Percentiles rank a stretch among this genome's conserved stretches.
Evolutionary conservation across 306 rosid genomes (phyloP).

Genomic region (Astragalus glycyphyllos): DNA sequence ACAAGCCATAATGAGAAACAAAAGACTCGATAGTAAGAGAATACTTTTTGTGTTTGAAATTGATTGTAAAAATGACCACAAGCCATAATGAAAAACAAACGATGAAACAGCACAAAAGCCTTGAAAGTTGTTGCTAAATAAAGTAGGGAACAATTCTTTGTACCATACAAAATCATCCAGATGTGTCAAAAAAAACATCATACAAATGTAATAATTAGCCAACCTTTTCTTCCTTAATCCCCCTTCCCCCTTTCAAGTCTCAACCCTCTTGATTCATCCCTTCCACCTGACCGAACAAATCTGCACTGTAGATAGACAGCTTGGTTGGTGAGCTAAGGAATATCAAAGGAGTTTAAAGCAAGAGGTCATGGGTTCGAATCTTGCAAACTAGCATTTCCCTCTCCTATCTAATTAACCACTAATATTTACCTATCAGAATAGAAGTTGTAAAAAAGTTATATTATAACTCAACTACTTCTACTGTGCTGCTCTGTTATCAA

Average conservation of each 20-base stretch:
- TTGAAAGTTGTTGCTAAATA: not conserved
- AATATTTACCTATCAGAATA: too few relatives aligned
- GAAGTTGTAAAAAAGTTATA: not conserved
- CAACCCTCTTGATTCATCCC: not conserved
- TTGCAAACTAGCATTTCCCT: too few relatives aligned
- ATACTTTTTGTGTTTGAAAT: too few relatives aligned
- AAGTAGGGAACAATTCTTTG: not conserved
- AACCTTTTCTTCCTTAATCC: not conserved
- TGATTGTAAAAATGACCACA: not conserved
- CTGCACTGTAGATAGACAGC: too few relatives aligned
- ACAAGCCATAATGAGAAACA: not conserved
- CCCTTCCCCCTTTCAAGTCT: not conserved
- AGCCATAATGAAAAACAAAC: not conserved
- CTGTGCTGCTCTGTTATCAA: not conserved
- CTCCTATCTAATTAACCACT: too few relatives aligned
- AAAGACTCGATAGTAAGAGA: not conserved
- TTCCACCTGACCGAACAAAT: not conserved
- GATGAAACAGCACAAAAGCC: not conserved
- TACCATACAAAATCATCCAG: not conserved
- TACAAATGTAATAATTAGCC: not conserved
- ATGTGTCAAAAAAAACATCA: not conserved
- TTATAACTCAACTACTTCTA: not conserved
- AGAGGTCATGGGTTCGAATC: too few relatives aligned
- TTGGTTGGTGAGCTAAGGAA: too few relatives aligned
- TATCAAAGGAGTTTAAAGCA: too few relatives aligned